These are phyloP conservation scores for Lojkania enalia DNA, from an alignment of 2,329 filamentous ascomycete species.

Conservation along the genomic window DNA sequence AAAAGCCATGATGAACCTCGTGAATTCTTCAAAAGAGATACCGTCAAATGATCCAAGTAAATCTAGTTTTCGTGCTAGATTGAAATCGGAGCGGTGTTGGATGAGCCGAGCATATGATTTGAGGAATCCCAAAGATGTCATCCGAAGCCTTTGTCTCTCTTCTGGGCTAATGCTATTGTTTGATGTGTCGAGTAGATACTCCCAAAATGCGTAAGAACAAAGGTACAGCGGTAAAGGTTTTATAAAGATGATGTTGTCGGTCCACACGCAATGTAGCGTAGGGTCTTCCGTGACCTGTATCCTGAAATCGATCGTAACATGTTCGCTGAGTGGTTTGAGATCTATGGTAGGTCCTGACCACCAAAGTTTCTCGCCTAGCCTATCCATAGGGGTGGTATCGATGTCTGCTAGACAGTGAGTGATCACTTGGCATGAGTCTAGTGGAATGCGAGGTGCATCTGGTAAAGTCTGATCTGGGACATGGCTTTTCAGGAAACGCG, in stretches of 20 bases:
- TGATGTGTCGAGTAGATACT: slow-evolving; percentile 18
- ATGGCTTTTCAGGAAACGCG: slow-evolving; percentile 11
- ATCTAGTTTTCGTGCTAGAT: slow-evolving; percentile 15
- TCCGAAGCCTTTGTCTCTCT: slow-evolving; percentile 10
- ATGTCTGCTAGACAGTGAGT: slow-evolving; percentile 21
- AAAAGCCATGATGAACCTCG: slow-evolving; percentile 20
- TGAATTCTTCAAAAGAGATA: slow-evolving; percentile 16
- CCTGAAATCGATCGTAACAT: slow-evolving; percentile 19
- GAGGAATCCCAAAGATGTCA: slow-evolving; percentile 22
- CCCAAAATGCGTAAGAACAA: slow-evolving; percentile 25
- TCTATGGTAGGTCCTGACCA: slow-evolving; percentile 12
- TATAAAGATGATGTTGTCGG: slow-evolving; percentile 18
- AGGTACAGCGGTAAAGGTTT: slow-evolving; percentile 26
- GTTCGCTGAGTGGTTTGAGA: slow-evolving; percentile 19
- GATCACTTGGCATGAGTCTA: slow-evolving; percentile 12
- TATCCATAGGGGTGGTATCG: slow-evolving; percentile 19
- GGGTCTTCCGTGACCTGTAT: slow-evolving; percentile 24
- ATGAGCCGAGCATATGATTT: slow-evolving; percentile 20
- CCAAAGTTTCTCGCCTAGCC: slow-evolving; percentile 20
- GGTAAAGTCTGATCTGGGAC: slow-evolving; percentile 15
- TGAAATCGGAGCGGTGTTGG: slow-evolving; percentile 21
- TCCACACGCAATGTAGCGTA: slow-evolving; percentile 24
- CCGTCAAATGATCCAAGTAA: slow-evolving; percentile 11
- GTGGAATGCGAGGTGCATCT: slow-evolving; percentile 20
- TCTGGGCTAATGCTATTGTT: slow-evolving; percentile 10